phyloP scores from a whole-genome alignment of 495 filamentous ascomycete species.

The Arthonia radiata region DNA sequence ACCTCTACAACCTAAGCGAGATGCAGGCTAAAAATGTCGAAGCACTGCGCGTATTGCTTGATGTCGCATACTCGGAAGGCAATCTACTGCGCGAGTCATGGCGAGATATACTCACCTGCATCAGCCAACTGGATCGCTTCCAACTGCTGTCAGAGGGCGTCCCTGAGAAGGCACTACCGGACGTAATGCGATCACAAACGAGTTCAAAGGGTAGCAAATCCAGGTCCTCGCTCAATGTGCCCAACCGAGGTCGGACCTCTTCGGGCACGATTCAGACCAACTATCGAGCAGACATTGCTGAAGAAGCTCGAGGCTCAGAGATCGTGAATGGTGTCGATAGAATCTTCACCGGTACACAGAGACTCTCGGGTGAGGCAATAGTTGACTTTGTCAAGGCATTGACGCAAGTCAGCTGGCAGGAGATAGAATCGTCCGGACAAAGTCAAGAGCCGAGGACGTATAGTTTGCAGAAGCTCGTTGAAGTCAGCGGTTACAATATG shows the following conservation, averaged over 20 bases:
- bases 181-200: constrained; percentile 67
- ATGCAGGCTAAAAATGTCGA: constrained; percentile 94
- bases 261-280: constrained; percentile 36
- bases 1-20: constrained; percentile 81
- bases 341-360: constrained; percentile 89
- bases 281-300: constrained; percentile 67
- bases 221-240: constrained; percentile 33
- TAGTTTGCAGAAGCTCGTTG: constrained; percentile 90
- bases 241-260: constrained; percentile 35
- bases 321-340: constrained; percentile 80
- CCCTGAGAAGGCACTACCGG: constrained; percentile 74
- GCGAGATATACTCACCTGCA: constrained; percentile 85
- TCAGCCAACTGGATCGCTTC: constrained; percentile 85
- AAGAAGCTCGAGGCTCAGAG: constrained; percentile 75
- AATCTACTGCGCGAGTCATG: constrained; percentile 74
- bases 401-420: constrained; percentile 94
- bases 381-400: constrained; percentile 89
- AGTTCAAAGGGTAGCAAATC: constrained; percentile 18
- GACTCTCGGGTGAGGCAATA: constrained; percentile 80
- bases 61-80: constrained; percentile 77
- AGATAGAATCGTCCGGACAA: constrained; percentile 89
- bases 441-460: constrained; percentile 88
- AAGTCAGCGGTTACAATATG: constrained; percentile 99
- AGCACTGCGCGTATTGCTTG: constrained; percentile 69
- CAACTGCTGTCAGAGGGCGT: constrained; percentile 89